Conservation (phyloP, 768 basidiomycete species). For the Termitomyces heimii region DNA sequence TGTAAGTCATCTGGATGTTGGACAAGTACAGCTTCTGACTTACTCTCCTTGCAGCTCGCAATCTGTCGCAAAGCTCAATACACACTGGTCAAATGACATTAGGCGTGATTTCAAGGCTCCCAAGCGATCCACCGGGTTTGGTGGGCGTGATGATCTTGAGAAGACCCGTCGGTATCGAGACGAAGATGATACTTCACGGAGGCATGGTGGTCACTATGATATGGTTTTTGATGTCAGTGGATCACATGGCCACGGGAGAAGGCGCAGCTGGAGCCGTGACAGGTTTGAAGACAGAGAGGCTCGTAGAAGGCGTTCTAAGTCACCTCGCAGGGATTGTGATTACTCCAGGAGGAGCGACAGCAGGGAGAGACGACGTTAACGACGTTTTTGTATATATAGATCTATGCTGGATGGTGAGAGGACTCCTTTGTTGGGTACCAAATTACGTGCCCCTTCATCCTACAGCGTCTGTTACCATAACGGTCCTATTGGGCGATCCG, state of each 20-base stretch:
- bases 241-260: conserved; percentile 33
- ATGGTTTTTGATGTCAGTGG: conserved; percentile 76
- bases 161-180: conserved; percentile 63
- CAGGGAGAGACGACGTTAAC: conserved; percentile 9
- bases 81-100: conserved; percentile 75
- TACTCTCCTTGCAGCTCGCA: conserved; percentile 55
- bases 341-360: conserved; percentile 18
- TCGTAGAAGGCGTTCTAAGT: conserved; percentile 31
- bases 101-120: conserved; percentile 37
- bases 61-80: conserved; percentile 87
- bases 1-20: conserved; percentile 38
- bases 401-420: background rate
- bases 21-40: conserved; percentile 8
- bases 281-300: conserved; percentile 25
- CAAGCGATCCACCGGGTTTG: conserved; percentile 44
- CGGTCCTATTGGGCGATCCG: background rate
- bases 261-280: conserved; percentile 49
- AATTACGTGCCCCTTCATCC: background rate
- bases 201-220: conserved; percentile 41
- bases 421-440: background rate
- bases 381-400: conserved; percentile 12
- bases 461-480: background rate
- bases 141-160: conserved; percentile 71
- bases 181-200: conserved; percentile 20
- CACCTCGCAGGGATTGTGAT: conserved; percentile 22